Evolutionary conservation across 148 eudicot genomes (phyloP).

Genomic region (Vaccinium darrowii): DNA sequence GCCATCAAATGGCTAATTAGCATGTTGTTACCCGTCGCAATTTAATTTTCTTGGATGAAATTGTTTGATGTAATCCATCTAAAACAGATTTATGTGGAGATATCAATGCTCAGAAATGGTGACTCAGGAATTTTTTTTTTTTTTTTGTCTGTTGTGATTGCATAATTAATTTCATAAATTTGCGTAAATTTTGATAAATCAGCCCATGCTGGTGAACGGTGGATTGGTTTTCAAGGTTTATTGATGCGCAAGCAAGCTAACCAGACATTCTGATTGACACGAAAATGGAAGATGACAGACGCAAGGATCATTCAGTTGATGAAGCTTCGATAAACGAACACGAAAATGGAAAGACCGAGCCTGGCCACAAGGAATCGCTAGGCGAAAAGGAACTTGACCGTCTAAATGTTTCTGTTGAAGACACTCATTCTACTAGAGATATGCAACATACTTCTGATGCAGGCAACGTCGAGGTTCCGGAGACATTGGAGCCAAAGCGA

Average conservation of each 20-base stretch:
- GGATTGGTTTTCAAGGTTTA: too few species aligned
- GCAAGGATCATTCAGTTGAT: background rate
- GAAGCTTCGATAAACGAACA: constrained; percentile 5
- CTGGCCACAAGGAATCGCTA: background rate
- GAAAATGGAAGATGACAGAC: too few species aligned
- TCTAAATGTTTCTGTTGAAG: background rate
- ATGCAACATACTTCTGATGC: background rate
- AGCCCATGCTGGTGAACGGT: too few species aligned
- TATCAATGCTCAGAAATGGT: background rate
- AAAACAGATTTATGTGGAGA: too few species aligned
- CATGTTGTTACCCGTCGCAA: background rate
- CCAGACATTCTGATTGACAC: too few species aligned
- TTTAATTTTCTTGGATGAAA: too few species aligned
- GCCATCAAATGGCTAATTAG: background rate
- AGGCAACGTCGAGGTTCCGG: background rate
- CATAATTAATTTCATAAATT: background rate
- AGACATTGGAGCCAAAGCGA: constrained; percentile 6
- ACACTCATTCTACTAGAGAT: background rate
- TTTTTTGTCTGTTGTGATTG: background rate
- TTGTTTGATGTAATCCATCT: background rate
- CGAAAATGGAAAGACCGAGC: constrained; percentile 7
- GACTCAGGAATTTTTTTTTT: background rate
- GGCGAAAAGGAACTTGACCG: constrained; percentile 1
- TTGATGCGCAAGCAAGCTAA: too few species aligned
- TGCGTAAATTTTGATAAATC: background rate